Conservation (phyloP, 768 basidiomycete genomes). For the Lentinula sp. region DNA sequence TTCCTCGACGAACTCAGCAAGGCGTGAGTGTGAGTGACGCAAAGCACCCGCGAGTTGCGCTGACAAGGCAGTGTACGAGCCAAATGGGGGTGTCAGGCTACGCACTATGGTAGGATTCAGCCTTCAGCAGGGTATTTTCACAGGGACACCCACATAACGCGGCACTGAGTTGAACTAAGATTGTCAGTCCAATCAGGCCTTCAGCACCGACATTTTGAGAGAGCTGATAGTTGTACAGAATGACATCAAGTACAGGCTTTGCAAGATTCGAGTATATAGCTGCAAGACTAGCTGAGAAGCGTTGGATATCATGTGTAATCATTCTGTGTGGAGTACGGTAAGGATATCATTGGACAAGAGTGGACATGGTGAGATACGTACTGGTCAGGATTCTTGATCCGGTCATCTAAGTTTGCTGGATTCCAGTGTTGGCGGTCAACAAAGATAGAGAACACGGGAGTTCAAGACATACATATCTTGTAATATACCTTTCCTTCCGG, state of each 20-base stretch:
- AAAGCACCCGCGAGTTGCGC: conserved; percentile 85
- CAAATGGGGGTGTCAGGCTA: conserved; percentile 86
- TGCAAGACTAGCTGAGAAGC: conserved; percentile 84
- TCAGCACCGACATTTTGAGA: conserved; percentile 94
- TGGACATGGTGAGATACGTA: conserved; percentile 22
- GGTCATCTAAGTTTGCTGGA: conserved; percentile 89
- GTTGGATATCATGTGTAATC: conserved; percentile 94
- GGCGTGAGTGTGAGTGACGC: conserved; percentile 86
- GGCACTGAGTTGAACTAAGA: conserved; percentile 81
- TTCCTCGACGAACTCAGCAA: conserved; percentile 86
- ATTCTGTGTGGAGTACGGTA: conserved; percentile 44
- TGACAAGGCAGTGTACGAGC: conserved; percentile 82
- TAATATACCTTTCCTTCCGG: conserved; percentile 85
- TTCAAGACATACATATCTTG: conserved; percentile 61
- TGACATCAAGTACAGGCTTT: conserved; percentile 88
- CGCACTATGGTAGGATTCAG: conserved; percentile 52
- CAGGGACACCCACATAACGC: conserved; percentile 56
- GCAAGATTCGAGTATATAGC: conserved; percentile 93
- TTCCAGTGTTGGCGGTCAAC: background rate
- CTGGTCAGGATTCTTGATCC: conserved; percentile 96
- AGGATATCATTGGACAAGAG: background rate
- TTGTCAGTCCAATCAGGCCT: conserved; percentile 74
- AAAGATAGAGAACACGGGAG: background rate
- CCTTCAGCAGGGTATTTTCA: background rate
- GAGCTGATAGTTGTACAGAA: conserved; percentile 93